Percentiles rank a stretch among this genome's conserved stretches.
Evolutionary conservation across 2,329 filamentous ascomycete species (phyloP).

Genomic region (Cladophialophora chaetospira): DNA sequence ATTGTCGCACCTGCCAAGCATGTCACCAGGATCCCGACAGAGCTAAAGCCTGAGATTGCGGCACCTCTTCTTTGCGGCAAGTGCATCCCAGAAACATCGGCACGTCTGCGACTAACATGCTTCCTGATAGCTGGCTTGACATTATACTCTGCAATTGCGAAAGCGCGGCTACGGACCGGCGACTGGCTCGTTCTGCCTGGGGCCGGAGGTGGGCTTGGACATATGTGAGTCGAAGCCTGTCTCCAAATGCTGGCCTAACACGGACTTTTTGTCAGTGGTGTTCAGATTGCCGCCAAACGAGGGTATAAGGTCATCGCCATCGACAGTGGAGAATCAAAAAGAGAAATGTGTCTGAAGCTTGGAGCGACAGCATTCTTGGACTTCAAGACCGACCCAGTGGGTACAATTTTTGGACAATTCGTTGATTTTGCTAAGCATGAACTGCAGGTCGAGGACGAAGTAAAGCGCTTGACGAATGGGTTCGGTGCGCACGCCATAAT

Average conservation of each 20-base stretch:
- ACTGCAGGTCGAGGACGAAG: conserved; percentile 38
- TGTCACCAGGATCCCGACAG: conserved; percentile 40
- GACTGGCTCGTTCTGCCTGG: conserved; percentile 42
- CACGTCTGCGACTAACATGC: not conserved
- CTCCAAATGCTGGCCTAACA: too few relatives aligned
- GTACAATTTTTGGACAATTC: not conserved
- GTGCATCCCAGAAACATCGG: not conserved
- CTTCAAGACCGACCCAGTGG: conserved; percentile 41
- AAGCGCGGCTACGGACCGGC: conserved; percentile 39
- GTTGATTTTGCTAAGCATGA: too few relatives aligned
- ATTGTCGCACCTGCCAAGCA: conserved; percentile 41
- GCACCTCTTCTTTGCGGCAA: conserved; percentile 42
- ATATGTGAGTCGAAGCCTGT: conserved; percentile 44
- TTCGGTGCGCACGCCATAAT: conserved; percentile 50
- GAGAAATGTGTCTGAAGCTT: conserved; percentile 38
- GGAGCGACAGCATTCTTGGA: conserved; percentile 41
- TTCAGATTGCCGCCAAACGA: conserved; percentile 42
- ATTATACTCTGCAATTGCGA: conserved; percentile 44
- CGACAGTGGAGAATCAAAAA: conserved; percentile 42
- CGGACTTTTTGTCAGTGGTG: conserved; percentile 34
- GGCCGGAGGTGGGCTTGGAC: conserved; percentile 43
- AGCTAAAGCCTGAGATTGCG: conserved; percentile 38
- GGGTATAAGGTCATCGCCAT: conserved; percentile 43
- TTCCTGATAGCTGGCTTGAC: conserved; percentile 36
- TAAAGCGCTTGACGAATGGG: conserved; percentile 44